These are phyloP conservation scores for Clarireedia homoeocarpa DNA, from an alignment of 2,329 filamentous ascomycete genomes.

Conservation along the genomic window DNA sequence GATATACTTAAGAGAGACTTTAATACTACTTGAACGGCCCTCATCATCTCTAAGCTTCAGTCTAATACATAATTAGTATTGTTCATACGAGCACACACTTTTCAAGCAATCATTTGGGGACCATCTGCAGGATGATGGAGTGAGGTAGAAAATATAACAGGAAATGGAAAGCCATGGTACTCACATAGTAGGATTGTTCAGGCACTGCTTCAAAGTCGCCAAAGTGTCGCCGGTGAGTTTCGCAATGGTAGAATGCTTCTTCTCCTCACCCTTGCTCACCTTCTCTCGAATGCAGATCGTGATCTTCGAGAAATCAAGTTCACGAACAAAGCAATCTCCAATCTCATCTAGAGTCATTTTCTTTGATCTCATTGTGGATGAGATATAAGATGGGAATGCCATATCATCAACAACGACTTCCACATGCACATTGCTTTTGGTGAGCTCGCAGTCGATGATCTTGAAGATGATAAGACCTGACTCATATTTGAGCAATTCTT, in stretches of 20 bases:
- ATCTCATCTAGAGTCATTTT: conserved; percentile 78
- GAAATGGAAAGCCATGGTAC: background rate
- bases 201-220: conserved; percentile 77
- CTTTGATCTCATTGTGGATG: conserved; percentile 63
- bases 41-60: conserved; percentile 73
- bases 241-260: conserved; percentile 67
- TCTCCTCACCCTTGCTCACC: conserved; percentile 61
- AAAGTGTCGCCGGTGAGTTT: conserved; percentile 79
- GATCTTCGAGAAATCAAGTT: conserved; percentile 92
- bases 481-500: conserved; percentile 80
- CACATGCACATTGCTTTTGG: conserved; percentile 66
- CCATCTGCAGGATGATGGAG: too few relatives aligned
- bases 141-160: background rate
- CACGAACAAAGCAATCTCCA: conserved; percentile 90
- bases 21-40: conserved; percentile 70
- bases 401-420: conserved; percentile 93
- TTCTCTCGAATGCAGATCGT: conserved; percentile 82
- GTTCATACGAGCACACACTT: conserved; percentile 42
- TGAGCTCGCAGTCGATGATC: conserved; percentile 80
- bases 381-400: conserved; percentile 81
- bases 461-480: conserved; percentile 92
- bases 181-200: conserved; percentile 31
- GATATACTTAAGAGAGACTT: conserved; percentile 88
- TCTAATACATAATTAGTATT: conserved; percentile 59
- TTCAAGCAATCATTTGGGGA: too few relatives aligned